Evolutionary conservation across 768 basidiomycete species (phyloP).

Genomic region (Boletus sensibilis): DNA sequence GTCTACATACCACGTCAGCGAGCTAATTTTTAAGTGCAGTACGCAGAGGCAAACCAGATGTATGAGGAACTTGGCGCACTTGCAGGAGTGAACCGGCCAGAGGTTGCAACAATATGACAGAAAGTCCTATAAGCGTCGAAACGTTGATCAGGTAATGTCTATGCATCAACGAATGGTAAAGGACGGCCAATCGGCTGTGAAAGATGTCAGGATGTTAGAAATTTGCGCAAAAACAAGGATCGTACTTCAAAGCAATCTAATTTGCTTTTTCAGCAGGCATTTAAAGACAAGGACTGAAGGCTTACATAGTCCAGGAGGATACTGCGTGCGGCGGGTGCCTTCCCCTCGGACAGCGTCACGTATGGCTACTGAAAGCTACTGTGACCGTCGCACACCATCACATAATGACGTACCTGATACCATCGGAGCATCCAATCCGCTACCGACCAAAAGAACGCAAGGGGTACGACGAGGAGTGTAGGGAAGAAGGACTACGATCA

Average conservation of each 20-base stretch:
- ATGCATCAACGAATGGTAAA: constrained; percentile 48
- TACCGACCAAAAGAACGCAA: constrained; percentile 48
- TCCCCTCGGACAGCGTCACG: constrained; percentile 52
- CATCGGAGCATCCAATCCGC: constrained; percentile 54
- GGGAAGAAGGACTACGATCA: constrained; percentile 56
- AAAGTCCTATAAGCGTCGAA: constrained; percentile 49
- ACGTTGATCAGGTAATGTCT: constrained; percentile 54
- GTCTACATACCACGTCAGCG: constrained; percentile 26
- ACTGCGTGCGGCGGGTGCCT: constrained; percentile 53
- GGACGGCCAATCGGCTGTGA: constrained; percentile 40
- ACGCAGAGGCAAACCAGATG: constrained; percentile 5
- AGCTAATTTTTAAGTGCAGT: constrained; percentile 6
- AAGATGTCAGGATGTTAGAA: constrained; percentile 3
- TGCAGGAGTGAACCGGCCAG: constrained; percentile 45
- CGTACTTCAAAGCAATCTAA: constrained; percentile 47
- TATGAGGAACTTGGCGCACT: constrained; percentile 20
- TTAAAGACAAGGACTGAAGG: not conserved
- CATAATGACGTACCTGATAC: constrained; percentile 49
- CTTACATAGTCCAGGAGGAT: constrained; percentile 68
- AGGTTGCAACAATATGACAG: constrained; percentile 53
- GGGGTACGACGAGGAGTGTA: constrained; percentile 48
- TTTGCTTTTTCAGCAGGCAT: constrained; percentile 1
- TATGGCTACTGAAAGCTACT: constrained; percentile 50
- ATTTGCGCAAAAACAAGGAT: not conserved
- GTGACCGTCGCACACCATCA: not conserved